Evolutionary conservation across 257 asterid species (phyloP), one percentile per base, ranked within the genome.

Genomic region (Capsicum chinense): DNA sequence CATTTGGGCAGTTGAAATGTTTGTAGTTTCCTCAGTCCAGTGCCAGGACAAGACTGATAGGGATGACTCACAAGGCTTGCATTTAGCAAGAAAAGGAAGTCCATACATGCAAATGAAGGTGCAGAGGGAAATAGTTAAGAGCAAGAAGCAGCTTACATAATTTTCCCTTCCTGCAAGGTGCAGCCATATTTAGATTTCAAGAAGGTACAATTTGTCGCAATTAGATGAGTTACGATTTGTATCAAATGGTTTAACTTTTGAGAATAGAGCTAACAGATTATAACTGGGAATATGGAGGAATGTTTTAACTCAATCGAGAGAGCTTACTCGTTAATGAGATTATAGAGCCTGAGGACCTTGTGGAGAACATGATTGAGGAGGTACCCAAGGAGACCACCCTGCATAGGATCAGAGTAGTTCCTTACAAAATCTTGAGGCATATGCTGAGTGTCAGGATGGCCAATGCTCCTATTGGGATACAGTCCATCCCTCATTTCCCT

Each of bases 1-100:
- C 99, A 4, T 91, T 80, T 26, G 97, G 99, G 89, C 98, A 95
- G 94, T 93, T 95, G 90, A 93, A 92, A 85, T 91, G 92, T 90
- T 88, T 95, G 92, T 89, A 94, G 89, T 95, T 95, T 86, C 98
- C 99, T 81, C 52, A 92, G 85, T 62, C 91, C 91, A 6, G 88
- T 92, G 19, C 95, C 92, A 80, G 99, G 98, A 88, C 99, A 95
- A 81, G 85, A 83, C 11, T 67, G 83, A 62, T 52, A 81, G 62
- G 80, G 92, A 83, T 67, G 93, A 47, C 64, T 93, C 93, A 85
- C 99, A 95, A 33, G 97, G 97, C 84, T 79, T 90, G 89, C 99
- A 95, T 79, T 86, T 80, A 56, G 93, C 97, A 17, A 95, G 94
- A 88, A 94, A 94, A 82, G 99, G 99, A 78, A 94, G 97, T 79